Conservation (phyloP, 2,329 filamentous ascomycete genomes). For the Fusarium sp. region DNA sequence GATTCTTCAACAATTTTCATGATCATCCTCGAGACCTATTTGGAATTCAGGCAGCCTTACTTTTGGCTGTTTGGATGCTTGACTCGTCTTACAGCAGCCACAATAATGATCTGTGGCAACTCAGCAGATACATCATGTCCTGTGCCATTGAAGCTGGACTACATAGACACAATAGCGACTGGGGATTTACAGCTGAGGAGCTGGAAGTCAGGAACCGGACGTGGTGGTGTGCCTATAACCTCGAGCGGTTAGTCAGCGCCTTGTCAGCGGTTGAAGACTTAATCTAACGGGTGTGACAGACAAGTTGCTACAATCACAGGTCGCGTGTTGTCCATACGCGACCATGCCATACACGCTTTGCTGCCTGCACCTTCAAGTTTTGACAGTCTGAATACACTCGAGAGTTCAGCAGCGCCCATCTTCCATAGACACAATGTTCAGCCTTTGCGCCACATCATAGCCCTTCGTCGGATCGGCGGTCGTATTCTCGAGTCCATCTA, state of each 20-base stretch:
- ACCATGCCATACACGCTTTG: background rate
- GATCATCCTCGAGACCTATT: background rate
- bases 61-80: slow-evolving; percentile 42
- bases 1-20: background rate
- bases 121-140: slow-evolving; percentile 43
- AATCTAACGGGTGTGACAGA: background rate
- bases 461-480: background rate
- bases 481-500: background rate
- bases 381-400: background rate
- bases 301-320: background rate
- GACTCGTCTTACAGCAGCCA: slow-evolving; percentile 33
- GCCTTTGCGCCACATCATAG: background rate
- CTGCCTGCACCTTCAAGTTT: background rate
- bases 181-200: background rate
- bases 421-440: background rate
- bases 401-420: background rate
- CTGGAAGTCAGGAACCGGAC: background rate
- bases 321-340: background rate
- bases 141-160: slow-evolving; percentile 15
- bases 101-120: slow-evolving; percentile 43
- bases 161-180: background rate
- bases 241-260: background rate
- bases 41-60: slow-evolving; percentile 20
- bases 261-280: accelerated
- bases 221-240: background rate